A percentile compares a stretch with the other conserved stretches of the same genome.
Evolutionary conservation across 305 asterid species (phyloP).

Genomic region (Ruellia speciosa): DNA sequence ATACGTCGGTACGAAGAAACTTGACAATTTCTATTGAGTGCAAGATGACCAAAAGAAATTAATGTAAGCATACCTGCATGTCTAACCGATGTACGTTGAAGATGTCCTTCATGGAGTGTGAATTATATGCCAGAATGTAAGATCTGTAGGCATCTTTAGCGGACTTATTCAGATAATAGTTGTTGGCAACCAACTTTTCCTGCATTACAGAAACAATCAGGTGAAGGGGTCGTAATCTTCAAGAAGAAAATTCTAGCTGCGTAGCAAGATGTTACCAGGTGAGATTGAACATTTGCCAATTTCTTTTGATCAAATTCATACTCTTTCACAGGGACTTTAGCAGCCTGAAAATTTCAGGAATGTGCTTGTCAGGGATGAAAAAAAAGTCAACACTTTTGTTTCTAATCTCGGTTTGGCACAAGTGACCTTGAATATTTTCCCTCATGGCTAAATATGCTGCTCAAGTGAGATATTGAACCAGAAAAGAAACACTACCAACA

Average conservation of each 20-base stretch:
- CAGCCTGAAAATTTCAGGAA: slow-evolving; percentile 51
- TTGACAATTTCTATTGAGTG: too few relatives aligned
- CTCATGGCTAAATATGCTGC: too few relatives aligned
- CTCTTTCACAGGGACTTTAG: slow-evolving; percentile 85
- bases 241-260: not conserved
- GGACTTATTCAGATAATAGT: slow-evolving; percentile 67
- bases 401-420: not conserved
- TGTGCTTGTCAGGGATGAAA: slow-evolving; percentile 10
- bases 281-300: slow-evolving; percentile 69
- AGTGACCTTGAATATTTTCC: not conserved
- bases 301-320: slow-evolving; percentile 70
- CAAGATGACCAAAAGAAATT: too few relatives aligned
- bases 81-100: slow-evolving; percentile 82
- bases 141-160: slow-evolving; percentile 95
- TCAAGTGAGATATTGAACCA: too few relatives aligned
- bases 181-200: slow-evolving; percentile 64
- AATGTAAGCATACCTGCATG: slow-evolving; percentile 44
- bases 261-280: slow-evolving; percentile 46
- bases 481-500: not conserved
- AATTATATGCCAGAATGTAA: slow-evolving; percentile 73
- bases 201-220: slow-evolving; percentile 22
- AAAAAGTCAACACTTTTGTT: not conserved
- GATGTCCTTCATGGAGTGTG: slow-evolving; percentile 90
- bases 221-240: not conserved
- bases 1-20: too few relatives aligned